Percentiles rank a stretch among this genome's conserved stretches.
Evolutionary conservation across 768 basidiomycete species (phyloP).

Genomic region (Cystofilobasidium macerans): DNA sequence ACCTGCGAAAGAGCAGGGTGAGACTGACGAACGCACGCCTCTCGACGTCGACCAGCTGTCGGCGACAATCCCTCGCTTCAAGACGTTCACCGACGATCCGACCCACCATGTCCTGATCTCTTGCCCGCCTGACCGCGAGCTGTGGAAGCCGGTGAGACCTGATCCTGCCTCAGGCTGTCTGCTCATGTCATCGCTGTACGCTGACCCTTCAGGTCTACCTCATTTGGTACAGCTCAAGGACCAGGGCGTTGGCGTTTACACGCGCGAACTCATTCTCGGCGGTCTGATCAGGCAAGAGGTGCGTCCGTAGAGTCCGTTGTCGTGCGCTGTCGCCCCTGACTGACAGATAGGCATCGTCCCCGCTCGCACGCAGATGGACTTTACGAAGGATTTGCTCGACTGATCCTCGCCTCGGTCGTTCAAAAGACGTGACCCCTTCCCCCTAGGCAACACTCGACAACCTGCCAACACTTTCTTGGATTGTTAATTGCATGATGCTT

Average conservation of each 20-base stretch:
- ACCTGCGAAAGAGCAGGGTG: not conserved
- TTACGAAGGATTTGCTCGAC: not conserved
- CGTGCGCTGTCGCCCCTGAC: not conserved
- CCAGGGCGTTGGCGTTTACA: slow-evolving; percentile 51
- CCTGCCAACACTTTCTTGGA: too few relatives aligned
- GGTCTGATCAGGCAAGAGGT: slow-evolving; percentile 57
- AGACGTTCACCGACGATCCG: slow-evolving; percentile 41
- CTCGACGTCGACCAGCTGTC: slow-evolving; percentile 42
- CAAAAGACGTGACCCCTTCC: too few relatives aligned
- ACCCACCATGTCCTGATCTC: slow-evolving; percentile 54
- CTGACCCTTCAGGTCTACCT: not conserved
- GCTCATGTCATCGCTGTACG: not conserved
- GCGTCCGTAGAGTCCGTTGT: not conserved
- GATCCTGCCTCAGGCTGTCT: not conserved
- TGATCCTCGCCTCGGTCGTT: too few relatives aligned
- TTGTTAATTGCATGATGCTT: too few relatives aligned
- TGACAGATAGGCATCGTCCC: too few relatives aligned
- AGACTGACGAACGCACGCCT: not conserved
- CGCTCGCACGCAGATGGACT: not conserved
- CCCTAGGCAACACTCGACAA: too few relatives aligned
- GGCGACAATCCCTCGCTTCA: slow-evolving; percentile 1
- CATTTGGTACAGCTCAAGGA: slow-evolving; percentile 39
- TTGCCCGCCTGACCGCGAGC: slow-evolving; percentile 50
- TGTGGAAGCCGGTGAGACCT: slow-evolving; percentile 48
- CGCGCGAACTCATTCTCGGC: slow-evolving; percentile 55